Evolutionary conservation across 1,284 basidiomycete genomes (phyloP).

Genomic region (Sanguinoderma infundibulare): DNA sequence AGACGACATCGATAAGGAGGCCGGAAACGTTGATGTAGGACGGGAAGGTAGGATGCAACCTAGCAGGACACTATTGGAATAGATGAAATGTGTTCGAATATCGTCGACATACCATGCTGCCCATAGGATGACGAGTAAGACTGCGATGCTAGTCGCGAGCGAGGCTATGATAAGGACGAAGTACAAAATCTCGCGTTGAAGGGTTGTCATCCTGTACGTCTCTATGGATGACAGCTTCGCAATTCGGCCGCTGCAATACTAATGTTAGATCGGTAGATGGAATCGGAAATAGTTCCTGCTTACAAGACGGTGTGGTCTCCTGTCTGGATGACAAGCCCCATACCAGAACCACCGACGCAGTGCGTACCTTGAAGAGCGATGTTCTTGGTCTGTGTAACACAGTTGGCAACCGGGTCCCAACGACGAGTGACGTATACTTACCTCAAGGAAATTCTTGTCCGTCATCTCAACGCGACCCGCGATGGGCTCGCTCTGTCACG

Average conservation of each 20-base stretch:
- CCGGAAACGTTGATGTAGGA: constrained; percentile 58
- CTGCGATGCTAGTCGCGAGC: constrained; percentile 47
- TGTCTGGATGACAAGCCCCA: constrained; percentile 57
- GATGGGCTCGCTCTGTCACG: constrained; percentile 31
- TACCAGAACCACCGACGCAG: constrained; percentile 58
- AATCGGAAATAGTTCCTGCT: constrained; percentile 5
- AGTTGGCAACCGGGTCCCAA: constrained; percentile 44
- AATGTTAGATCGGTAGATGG: neutral
- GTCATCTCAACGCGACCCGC: constrained; percentile 17
- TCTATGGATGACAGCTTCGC: constrained; percentile 55
- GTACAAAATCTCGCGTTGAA: constrained; percentile 47
- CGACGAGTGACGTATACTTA: constrained; percentile 37
- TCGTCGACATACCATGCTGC: constrained; percentile 45
- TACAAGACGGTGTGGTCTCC: constrained; percentile 58
- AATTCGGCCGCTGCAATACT: constrained; percentile 54
- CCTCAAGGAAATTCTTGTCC: constrained; percentile 18
- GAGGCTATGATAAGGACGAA: constrained; percentile 48
- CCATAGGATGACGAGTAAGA: constrained; percentile 62
- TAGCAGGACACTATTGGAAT: constrained; percentile 1
- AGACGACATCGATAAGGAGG: constrained; percentile 65
- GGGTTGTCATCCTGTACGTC: constrained; percentile 44
- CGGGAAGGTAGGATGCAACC: constrained; percentile 47
- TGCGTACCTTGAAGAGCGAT: constrained; percentile 69
- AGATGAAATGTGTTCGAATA: neutral
- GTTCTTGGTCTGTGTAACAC: constrained; percentile 57